Conservation (phyloP, 768 basidiomycete species). For the Antrodiella citrinella region DNA sequence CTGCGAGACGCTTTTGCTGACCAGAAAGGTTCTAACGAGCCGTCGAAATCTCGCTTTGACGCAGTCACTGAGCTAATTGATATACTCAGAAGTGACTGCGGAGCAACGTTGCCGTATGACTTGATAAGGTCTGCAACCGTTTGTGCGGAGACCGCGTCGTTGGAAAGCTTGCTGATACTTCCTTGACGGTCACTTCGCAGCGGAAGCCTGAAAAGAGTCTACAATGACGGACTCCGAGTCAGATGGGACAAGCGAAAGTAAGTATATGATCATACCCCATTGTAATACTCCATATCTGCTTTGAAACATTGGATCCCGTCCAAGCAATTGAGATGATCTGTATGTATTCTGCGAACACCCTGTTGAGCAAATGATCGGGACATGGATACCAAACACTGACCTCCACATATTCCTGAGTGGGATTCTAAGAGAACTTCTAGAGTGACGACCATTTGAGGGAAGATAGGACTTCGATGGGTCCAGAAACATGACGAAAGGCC, state of each 20-base stretch:
- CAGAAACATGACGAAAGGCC: constrained; percentile 27
- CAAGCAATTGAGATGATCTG: not conserved
- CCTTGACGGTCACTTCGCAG: not conserved
- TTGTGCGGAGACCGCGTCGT: not conserved
- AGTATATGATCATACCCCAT: not conserved
- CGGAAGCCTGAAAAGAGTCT: not conserved
- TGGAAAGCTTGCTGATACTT: not conserved
- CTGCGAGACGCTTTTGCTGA: not conserved
- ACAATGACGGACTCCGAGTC: too few relatives aligned
- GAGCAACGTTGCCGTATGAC: not conserved
- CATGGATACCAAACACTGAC: too few relatives aligned
- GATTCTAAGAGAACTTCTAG: not conserved
- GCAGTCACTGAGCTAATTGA: not conserved
- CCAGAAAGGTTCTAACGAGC: not conserved
- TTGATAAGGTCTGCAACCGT: not conserved
- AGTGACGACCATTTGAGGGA: constrained; percentile 15
- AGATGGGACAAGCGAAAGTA: too few relatives aligned
- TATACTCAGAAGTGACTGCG: not conserved
- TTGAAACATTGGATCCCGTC: not conserved
- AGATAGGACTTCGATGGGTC: constrained; percentile 38
- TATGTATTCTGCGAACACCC: not conserved
- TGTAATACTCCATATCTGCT: not conserved
- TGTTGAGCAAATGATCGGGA: too few relatives aligned
- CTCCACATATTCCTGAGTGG: constrained; percentile 28
- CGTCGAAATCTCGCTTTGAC: not conserved